Conservation (phyloP, 2,329 filamentous ascomycete genomes). For the Pseudopithomyces chartarum region DNA sequence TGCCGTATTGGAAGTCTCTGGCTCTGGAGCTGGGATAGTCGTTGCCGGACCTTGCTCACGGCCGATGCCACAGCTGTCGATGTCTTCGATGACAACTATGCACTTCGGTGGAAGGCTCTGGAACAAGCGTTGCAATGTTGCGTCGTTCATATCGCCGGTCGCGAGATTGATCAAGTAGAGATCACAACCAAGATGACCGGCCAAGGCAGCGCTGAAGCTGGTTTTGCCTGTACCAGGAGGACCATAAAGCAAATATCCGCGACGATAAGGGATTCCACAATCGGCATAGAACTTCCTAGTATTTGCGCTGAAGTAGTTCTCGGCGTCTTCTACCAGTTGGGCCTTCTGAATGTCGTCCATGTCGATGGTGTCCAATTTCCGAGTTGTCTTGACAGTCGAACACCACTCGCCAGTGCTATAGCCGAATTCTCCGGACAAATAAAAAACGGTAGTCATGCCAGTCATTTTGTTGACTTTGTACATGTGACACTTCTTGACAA, state of each 20-base stretch:
- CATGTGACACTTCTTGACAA: slow-evolving; percentile 27
- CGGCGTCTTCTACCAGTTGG: slow-evolving; percentile 40
- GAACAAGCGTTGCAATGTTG: slow-evolving; percentile 38
- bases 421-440: slow-evolving; percentile 9
- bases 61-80: slow-evolving; percentile 41
- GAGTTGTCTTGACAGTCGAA: slow-evolving; percentile 28
- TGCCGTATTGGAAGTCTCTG: neutral
- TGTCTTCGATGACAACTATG: slow-evolving; percentile 50
- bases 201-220: slow-evolving; percentile 45
- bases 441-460: slow-evolving; percentile 33
- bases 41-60: slow-evolving; percentile 22
- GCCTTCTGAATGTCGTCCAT: slow-evolving; percentile 34
- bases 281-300: slow-evolving; percentile 39
- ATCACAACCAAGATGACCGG: slow-evolving; percentile 43
- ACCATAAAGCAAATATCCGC: slow-evolving; percentile 48
- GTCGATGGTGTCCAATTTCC: slow-evolving; percentile 37
- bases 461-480: slow-evolving; percentile 26
- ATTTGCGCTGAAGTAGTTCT: slow-evolving; percentile 44
- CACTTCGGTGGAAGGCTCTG: slow-evolving; percentile 41
- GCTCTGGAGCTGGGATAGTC: too few relatives aligned
- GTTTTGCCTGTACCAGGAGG: slow-evolving; percentile 49
- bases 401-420: slow-evolving; percentile 24
- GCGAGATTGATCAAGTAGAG: slow-evolving; percentile 47
- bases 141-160: slow-evolving; percentile 31
- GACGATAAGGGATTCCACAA: slow-evolving; percentile 40